These are phyloP conservation scores for Aspergillus campestris DNA, from an alignment of 495 filamentous ascomycete species.

Conservation along the genomic window DNA sequence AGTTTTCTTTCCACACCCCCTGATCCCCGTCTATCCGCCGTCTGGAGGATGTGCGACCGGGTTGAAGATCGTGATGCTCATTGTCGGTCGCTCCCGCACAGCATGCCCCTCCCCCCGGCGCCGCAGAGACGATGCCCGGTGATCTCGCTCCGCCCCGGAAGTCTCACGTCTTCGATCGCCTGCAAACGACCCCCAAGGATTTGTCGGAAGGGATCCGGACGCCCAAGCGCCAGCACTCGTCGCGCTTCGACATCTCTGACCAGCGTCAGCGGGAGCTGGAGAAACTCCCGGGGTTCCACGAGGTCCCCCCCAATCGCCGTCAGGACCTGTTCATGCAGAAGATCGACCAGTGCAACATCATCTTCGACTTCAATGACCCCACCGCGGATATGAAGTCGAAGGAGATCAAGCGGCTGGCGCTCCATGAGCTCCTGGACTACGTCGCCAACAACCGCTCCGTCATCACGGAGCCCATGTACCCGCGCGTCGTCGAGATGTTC, in stretches of 20 bases:
- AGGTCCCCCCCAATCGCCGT: constrained; percentile 87
- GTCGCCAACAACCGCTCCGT: constrained; percentile 97
- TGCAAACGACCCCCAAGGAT: constrained; percentile 91
- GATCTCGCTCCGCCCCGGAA: constrained; percentile 96
- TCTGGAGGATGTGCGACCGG: neutral
- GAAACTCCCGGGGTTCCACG: constrained; percentile 97
- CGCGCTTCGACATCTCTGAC: constrained; percentile 94
- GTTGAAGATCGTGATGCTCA: constrained; percentile 14
- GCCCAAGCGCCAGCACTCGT: constrained; percentile 93
- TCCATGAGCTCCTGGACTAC: constrained; percentile 96
- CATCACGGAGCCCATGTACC: constrained; percentile 99
- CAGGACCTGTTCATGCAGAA: constrained; percentile 99
- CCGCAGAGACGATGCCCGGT: constrained; percentile 95
- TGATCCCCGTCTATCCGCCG: neutral
- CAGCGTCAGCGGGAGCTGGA: constrained; percentile 85
- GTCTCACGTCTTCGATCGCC: constrained; percentile 79
- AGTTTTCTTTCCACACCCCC: constrained; percentile 26
- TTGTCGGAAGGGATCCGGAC: constrained; percentile 91
- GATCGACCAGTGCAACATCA: constrained; percentile 99
- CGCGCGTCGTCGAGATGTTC: constrained; percentile 98
- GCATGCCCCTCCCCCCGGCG: constrained; percentile 90
- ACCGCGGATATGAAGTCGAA: constrained; percentile 99
- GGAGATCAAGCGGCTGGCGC: constrained; percentile 94
- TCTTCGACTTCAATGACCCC: constrained; percentile 99
- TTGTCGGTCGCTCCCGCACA: constrained; percentile 25